Conservation (phyloP, 176 grass and related monocot genomes). For the Oryza longistaminata region DNA sequence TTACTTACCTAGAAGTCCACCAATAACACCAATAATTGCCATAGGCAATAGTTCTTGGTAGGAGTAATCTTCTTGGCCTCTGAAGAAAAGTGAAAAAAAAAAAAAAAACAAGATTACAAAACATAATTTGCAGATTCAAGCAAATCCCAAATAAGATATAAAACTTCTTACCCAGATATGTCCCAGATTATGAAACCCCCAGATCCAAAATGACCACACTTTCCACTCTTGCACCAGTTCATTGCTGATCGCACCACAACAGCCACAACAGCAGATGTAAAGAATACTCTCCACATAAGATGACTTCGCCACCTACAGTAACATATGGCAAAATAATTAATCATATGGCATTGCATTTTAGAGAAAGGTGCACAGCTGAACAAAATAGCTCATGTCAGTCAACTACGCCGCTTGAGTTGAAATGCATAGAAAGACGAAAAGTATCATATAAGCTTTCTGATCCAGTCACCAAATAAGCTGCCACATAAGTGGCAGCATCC, state of each 20-base stretch:
- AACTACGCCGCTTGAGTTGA: not conserved
- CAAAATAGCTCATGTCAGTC: not conserved
- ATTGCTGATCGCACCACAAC: conserved; percentile 92
- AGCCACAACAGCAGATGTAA: conserved; percentile 97
- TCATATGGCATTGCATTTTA: conserved; percentile 26
- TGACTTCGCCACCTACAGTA: conserved; percentile 95
- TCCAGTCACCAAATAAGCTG: not conserved
- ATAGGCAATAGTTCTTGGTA: conserved; percentile 96
- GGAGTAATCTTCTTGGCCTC: conserved; percentile 99
- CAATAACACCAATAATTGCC: conserved; percentile 97
- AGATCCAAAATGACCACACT: conserved; percentile 97
- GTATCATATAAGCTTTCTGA: not conserved
- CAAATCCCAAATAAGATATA: not conserved
- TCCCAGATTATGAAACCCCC: conserved; percentile 99
- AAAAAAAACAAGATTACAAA: conserved; percentile 49
- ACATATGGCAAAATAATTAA: conserved; percentile 34
- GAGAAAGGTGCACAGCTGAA: conserved; percentile 2
- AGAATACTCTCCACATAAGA: conserved; percentile 99
- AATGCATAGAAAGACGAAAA: conserved; percentile 1
- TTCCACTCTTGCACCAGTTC: conserved; percentile 96
- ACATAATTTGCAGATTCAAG: conserved; percentile 19
- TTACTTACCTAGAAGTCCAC: conserved; percentile 86
- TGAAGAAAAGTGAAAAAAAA: conserved; percentile 47
- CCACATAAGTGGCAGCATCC: not conserved
- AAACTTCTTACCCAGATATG: conserved; percentile 78